Conservation (phyloP, 352 stramenopile genomes). For the Phytophthora multivora region DNA sequence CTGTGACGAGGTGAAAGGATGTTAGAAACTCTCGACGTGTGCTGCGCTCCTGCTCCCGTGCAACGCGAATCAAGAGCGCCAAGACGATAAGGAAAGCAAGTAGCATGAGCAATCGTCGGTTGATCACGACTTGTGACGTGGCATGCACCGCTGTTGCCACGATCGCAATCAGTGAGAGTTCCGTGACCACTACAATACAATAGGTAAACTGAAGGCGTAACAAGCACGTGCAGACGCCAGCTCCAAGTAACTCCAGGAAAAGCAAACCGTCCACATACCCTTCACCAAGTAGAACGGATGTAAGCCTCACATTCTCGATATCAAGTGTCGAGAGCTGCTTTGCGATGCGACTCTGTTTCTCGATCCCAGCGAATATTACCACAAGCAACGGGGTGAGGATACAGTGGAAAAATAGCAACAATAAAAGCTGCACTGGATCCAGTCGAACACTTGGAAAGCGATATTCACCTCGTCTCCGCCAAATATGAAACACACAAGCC, state of each 20-base stretch:
- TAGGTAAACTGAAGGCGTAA: constrained; percentile 65
- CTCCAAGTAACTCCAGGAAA: constrained; percentile 49
- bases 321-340: constrained; percentile 19
- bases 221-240: constrained; percentile 43
- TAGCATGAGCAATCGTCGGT: constrained; percentile 31
- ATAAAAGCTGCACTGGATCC: constrained; percentile 48
- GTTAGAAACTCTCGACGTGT: constrained; percentile 58
- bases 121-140: constrained; percentile 17
- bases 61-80: constrained; percentile 38
- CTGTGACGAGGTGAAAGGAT: constrained; percentile 56
- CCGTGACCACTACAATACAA: constrained; percentile 39
- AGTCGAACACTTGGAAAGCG: constrained; percentile 37
- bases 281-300: constrained; percentile 35
- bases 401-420: constrained; percentile 55
- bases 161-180: constrained; percentile 45
- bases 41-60: constrained; percentile 51
- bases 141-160: constrained; percentile 35
- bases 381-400: constrained; percentile 43
- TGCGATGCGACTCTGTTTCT: constrained; percentile 31
- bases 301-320: constrained; percentile 18
- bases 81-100: constrained; percentile 43
- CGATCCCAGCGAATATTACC: constrained; percentile 38
- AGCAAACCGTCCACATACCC: constrained; percentile 48
- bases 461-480: constrained; percentile 33
- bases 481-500: constrained; percentile 32